A percentile compares a stretch with the other conserved stretches of the same genome.
These are phyloP conservation scores for Claviceps humidiphila DNA, from an alignment of 2,329 filamentous ascomycete species.

Conservation along the genomic window DNA sequence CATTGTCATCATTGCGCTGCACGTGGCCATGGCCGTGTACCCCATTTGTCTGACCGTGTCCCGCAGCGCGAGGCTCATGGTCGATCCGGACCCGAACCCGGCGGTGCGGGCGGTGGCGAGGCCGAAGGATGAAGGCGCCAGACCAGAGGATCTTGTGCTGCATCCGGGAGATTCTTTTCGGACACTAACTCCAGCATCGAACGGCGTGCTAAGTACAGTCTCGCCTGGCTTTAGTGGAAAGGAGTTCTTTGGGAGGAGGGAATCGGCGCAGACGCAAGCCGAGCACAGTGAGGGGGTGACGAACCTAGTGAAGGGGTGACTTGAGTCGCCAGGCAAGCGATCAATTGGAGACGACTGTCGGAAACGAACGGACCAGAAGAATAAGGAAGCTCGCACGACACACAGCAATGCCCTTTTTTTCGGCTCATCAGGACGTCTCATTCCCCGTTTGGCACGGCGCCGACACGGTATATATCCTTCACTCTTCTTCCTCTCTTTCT, in stretches of 20 bases:
- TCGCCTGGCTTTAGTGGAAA: constrained; percentile 15
- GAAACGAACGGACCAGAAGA: too few species aligned
- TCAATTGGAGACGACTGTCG: too few species aligned
- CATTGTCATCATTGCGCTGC: constrained; percentile 44
- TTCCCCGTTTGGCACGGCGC: too few species aligned
- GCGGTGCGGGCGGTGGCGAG: constrained; percentile 10
- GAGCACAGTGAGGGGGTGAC: constrained; percentile 15
- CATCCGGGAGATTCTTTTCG: constrained; percentile 8
- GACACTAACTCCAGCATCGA: constrained; percentile 8
- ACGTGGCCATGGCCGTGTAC: constrained; percentile 33
- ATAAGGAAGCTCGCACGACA: too few species aligned
- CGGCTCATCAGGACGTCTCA: too few species aligned
- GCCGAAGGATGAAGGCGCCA: constrained; percentile 12
- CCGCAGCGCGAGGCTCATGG: constrained; percentile 32
- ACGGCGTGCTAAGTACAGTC: constrained; percentile 13
- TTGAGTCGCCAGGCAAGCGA: too few species aligned
- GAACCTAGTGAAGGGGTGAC: not conserved
- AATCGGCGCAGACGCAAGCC: constrained; percentile 17
- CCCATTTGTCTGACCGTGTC: constrained; percentile 34
- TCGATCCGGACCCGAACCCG: constrained; percentile 20
- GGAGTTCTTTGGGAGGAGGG: constrained; percentile 11
- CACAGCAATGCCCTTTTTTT: too few species aligned
- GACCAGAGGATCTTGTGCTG: constrained; percentile 5
- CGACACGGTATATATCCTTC: too few species aligned
- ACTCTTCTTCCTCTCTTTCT: too few species aligned